Conservation (phyloP, 768 basidiomycete genomes). For the Russula emetica region DNA sequence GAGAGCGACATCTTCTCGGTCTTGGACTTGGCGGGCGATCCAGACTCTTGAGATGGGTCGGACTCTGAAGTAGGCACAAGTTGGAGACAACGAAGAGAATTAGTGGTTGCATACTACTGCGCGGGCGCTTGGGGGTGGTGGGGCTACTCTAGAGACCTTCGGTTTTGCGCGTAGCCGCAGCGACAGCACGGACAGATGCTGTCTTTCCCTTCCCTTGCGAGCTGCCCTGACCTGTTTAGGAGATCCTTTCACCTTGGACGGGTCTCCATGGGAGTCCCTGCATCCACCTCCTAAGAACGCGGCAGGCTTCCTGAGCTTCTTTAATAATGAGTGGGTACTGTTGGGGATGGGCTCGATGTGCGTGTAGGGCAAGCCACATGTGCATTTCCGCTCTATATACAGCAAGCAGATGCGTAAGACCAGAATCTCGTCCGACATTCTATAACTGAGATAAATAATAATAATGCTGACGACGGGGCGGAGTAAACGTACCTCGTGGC, state of each 20-base stretch:
- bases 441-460: constrained; percentile 19
- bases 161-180: constrained; percentile 18
- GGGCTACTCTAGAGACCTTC: constrained; percentile 29
- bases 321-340: constrained; percentile 45
- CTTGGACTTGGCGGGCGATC: not conserved
- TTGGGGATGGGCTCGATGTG: constrained; percentile 51
- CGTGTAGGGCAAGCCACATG: constrained; percentile 68
- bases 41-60: not conserved
- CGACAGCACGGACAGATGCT: constrained; percentile 24
- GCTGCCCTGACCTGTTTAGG: constrained; percentile 14
- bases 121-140: constrained; percentile 43
- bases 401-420: constrained; percentile 32
- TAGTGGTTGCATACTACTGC: constrained; percentile 23
- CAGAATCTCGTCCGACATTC: constrained; percentile 34
- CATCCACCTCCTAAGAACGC: constrained; percentile 42
- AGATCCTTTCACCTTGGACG: constrained; percentile 17
- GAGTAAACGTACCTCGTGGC: constrained; percentile 27
- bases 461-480: not conserved
- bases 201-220: constrained; percentile 21
- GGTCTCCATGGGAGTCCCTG: constrained; percentile 7
- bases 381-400: constrained; percentile 56
- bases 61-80: not conserved
- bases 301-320: constrained; percentile 54
- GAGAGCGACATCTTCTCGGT: not conserved
- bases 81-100: not conserved